phyloP scores from a whole-genome alignment of 306 rosid genomes.

The Dryas drummondii region DNA sequence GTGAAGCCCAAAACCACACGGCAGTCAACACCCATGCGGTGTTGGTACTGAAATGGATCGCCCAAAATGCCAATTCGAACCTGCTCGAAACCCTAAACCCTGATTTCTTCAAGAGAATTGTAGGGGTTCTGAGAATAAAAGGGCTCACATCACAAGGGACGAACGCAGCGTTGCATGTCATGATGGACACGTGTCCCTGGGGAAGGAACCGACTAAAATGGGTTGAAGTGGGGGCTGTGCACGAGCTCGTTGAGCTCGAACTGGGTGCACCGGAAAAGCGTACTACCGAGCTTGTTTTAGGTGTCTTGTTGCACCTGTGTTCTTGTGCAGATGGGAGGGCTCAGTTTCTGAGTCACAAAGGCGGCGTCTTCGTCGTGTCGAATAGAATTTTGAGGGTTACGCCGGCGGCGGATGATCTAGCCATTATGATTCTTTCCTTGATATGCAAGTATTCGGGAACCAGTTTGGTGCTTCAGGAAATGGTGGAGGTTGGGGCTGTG shows the following conservation, averaged over 20 bases:
- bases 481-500: conserved; percentile 58
- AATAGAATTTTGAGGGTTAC: conserved; percentile 51
- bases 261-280: conserved; percentile 33
- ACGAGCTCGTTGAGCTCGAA: conserved; percentile 54
- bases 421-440: conserved; percentile 43
- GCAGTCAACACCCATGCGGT: conserved; percentile 37
- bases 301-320: conserved; percentile 49
- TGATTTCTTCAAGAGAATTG: conserved; percentile 38
- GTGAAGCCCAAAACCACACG: conserved; percentile 19
- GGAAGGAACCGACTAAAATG: conserved; percentile 44
- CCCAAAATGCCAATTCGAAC: conserved; percentile 22
- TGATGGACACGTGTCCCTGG: conserved; percentile 32
- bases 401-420: conserved; percentile 45
- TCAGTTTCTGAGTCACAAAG: conserved; percentile 50
- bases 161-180: conserved; percentile 41
- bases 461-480: conserved; percentile 48
- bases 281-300: conserved; percentile 45
- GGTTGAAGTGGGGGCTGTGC: conserved; percentile 43
- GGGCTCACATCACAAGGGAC: conserved; percentile 44
- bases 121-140: conserved; percentile 23
- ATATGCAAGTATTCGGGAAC: conserved; percentile 48
- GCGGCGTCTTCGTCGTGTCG: conserved; percentile 45
- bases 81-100: conserved; percentile 34
- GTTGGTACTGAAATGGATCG: conserved; percentile 35
- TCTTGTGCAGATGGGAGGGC: conserved; percentile 66